Percentiles rank a stretch among this genome's conserved stretches.
Evolutionary conservation across 2,329 filamentous ascomycete species (phyloP).

Genomic region (Fusarium drepaniforme): DNA sequence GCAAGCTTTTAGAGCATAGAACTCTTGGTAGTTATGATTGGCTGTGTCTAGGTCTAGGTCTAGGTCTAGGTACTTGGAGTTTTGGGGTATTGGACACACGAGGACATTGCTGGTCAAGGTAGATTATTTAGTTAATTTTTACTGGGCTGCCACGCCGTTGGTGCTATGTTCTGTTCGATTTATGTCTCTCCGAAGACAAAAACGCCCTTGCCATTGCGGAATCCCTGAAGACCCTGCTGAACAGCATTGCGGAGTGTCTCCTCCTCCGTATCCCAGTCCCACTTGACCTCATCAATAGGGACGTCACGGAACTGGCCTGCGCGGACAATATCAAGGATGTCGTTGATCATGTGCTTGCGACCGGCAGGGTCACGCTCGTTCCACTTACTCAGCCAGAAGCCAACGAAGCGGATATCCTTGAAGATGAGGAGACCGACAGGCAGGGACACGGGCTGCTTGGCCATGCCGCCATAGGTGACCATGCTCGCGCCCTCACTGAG

Average conservation of each 20-base stretch:
- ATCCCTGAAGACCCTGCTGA: constrained; percentile 86
- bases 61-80: constrained; percentile 8
- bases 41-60: background rate
- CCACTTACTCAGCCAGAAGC: constrained; percentile 97
- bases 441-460: constrained; percentile 83
- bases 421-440: constrained; percentile 93
- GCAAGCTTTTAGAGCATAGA: constrained; percentile 85
- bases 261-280: constrained; percentile 85
- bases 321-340: constrained; percentile 82
- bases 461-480: constrained; percentile 97
- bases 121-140: background rate
- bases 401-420: constrained; percentile 88
- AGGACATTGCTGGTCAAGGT: background rate
- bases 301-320: constrained; percentile 84
- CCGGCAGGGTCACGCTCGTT: constrained; percentile 78
- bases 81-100: background rate
- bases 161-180: constrained; percentile 3
- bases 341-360: constrained; percentile 84
- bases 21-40: background rate
- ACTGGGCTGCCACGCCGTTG: background rate
- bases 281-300: constrained; percentile 84
- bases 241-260: constrained; percentile 78
- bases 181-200: constrained; percentile 81
- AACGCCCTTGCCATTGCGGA: constrained; percentile 88
- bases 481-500: constrained; percentile 78